Base-by-base conservation (phyloP, 495 filamentous ascomycete species). In the Daldinia concentrica region DNA sequence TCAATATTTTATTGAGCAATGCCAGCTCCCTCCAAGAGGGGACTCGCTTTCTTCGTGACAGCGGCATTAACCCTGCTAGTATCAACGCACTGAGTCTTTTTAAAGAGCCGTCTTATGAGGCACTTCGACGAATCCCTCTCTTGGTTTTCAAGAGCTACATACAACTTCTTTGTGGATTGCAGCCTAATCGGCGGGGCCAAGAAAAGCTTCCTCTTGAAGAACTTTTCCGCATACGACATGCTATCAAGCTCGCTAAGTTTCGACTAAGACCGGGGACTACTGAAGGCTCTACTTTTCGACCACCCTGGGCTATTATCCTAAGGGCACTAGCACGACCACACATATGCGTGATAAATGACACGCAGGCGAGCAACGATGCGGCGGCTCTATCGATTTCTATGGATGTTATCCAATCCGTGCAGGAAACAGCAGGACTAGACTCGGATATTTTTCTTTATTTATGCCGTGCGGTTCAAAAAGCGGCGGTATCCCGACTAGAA, bases 121-220 rank as follows among this genome's bases (percentile, higher is more conserved):
- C 60, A 9, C 56, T 79, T 37, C 63, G 60, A 12, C 30, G 58
- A 26, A 64, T 80, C 1, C 78, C 78, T 14, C 68, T 69, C 6
- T 24, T 51, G 11, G 41, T 79, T 14, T 78, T 83, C 59, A 76
- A 74, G 45, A 79, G 78, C 17, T 84, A 82, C 66, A 79, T 84
- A 27, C 37, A 58, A 24, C 75, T 82, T 54, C 74, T 84, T 36
- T 83, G 82, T 64, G 72, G 62, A 27, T 57, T 78, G 45, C 57
- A 75, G 55, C 72, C 74, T 12, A 29, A 66, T 22, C 71, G 65
- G 15, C 67, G 27, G 24, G 68, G 50, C 3, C 4, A 51, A 4
- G 66, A 76, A 41, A 62, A 54, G 19, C 41, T 74, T 9, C 24
- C n/a, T 19, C 12, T 26, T 2, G 61, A 54, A 6, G 59, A 68